phyloP scores from a whole-genome alignment of 2,329 filamentous ascomycete species.

The Cladosporium sp. region DNA sequence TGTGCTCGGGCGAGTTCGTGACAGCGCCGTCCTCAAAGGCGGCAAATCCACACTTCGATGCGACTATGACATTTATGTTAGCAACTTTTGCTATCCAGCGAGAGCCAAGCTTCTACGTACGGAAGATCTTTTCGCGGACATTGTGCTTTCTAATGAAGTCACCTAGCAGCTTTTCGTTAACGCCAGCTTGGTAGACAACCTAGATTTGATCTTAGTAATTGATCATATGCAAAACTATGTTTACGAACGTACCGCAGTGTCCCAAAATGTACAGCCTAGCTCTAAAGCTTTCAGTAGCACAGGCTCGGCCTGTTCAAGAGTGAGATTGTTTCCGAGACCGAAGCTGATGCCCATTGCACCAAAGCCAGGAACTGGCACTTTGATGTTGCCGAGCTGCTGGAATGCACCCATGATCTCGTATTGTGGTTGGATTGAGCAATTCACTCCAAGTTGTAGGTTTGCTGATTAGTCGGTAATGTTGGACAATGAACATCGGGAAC shows the following conservation, averaged over 20 bases:
- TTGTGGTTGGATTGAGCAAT: background rate
- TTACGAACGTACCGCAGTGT: conserved; percentile 19
- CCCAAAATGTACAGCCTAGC: conserved; percentile 27
- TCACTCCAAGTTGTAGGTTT: no score
- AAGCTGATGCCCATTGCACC: conserved; percentile 49
- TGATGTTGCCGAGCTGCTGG: conserved; percentile 10
- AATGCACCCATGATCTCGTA: conserved; percentile 1
- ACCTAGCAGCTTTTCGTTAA: conserved; percentile 49
- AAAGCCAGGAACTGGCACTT: conserved; percentile 38
- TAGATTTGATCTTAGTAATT: conserved; percentile 14
- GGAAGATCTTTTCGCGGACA: conserved; percentile 47
- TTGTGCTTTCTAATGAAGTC: conserved; percentile 50
- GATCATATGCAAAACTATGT: background rate
- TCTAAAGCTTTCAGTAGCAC: conserved; percentile 47
- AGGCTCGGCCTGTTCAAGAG: conserved; percentile 44
- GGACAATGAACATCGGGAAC: no score
- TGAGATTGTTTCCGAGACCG: conserved; percentile 41
- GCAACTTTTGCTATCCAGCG: background rate
- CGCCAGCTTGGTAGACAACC: conserved; percentile 45
- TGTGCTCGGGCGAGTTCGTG: conserved; percentile 45
- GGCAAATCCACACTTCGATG: conserved; percentile 47
- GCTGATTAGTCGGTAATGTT: no score
- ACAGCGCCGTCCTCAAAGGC: conserved; percentile 31
- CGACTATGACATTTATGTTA: conserved; percentile 33
- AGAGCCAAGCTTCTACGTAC: conserved; percentile 26